Conservation (phyloP, 345 rosid species). For the Citrus trifoliata region DNA sequence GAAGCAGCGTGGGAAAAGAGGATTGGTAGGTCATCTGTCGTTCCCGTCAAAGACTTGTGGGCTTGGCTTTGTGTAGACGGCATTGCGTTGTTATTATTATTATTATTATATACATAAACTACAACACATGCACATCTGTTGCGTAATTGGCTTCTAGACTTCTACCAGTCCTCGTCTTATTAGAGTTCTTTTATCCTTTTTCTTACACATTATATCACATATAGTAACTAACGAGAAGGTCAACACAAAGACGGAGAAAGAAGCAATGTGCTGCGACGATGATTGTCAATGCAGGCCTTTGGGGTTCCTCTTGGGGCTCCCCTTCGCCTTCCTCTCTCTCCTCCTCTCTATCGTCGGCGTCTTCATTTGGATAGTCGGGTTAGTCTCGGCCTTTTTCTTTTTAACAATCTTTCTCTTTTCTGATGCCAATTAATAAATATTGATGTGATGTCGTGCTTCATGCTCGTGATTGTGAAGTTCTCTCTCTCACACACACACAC, state of each 20-base stretch:
- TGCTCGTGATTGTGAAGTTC: no score
- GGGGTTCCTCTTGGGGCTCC: slow-evolving; percentile 66
- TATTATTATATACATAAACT: no score
- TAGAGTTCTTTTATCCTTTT: not conserved
- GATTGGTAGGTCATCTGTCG: slow-evolving; percentile 17
- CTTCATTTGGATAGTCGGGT: slow-evolving; percentile 62
- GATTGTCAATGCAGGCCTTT: slow-evolving; percentile 58
- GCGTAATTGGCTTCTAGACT: no score
- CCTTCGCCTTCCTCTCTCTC: slow-evolving; percentile 60
- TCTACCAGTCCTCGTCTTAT: not conserved
- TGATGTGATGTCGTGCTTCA: not conserved
- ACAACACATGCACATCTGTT: no score
- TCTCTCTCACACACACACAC: rapidly evolving
- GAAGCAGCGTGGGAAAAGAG: slow-evolving; percentile 3
- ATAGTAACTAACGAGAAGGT: no score
- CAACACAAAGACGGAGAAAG: not conserved
- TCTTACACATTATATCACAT: no score
- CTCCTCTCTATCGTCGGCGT: slow-evolving; percentile 52
- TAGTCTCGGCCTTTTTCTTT: not conserved
- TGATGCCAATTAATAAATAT: not conserved
- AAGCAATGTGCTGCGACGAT: slow-evolving; percentile 40
- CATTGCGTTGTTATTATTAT: not conserved
- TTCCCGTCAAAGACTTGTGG: slow-evolving; percentile 3
- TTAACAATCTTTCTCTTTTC: not conserved
- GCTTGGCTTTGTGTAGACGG: slow-evolving; percentile 9